Percentiles rank a stretch among this genome's conserved stretches.
Conservation (phyloP, 306 rosid genomes). For the Citrullus amarus region DNA sequence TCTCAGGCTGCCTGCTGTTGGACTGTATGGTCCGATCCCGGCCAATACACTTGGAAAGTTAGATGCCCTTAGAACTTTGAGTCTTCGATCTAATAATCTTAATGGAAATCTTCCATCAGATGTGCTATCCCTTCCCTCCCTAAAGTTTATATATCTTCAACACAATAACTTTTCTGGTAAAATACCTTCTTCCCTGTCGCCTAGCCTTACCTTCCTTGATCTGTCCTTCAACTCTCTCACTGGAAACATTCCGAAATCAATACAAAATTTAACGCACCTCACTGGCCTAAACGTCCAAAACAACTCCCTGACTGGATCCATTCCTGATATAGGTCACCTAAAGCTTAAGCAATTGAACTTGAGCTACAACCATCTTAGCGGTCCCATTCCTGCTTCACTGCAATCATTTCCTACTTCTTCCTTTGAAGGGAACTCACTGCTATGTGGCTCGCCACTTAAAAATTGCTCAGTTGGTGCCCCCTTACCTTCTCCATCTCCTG, state of each 20-base stretch:
- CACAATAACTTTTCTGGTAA: slow-evolving; percentile 53
- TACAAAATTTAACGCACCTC: slow-evolving; percentile 42
- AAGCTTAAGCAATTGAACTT: slow-evolving; percentile 46
- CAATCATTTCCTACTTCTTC: slow-evolving; percentile 45
- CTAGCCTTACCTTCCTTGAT: slow-evolving; percentile 45
- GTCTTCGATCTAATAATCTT: slow-evolving; percentile 69
- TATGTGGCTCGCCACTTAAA: slow-evolving; percentile 66
- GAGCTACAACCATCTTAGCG: slow-evolving; percentile 64
- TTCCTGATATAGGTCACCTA: slow-evolving; percentile 47
- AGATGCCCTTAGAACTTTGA: slow-evolving; percentile 42
- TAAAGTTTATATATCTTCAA: slow-evolving; percentile 47
- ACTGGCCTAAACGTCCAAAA: slow-evolving; percentile 43
- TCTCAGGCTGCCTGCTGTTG: slow-evolving; percentile 60
- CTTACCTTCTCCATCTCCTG: slow-evolving; percentile 23
- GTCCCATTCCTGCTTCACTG: slow-evolving; percentile 55
- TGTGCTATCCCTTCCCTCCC: slow-evolving; percentile 53
- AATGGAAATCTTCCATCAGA: slow-evolving; percentile 56
- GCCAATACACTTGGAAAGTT: slow-evolving; percentile 56
- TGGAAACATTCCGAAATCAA: slow-evolving; percentile 40
- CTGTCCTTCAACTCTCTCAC: slow-evolving; percentile 63
- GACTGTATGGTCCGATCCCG: slow-evolving; percentile 54
- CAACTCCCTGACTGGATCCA: slow-evolving; percentile 54
- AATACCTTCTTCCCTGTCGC: slow-evolving; percentile 41
- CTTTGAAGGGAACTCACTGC: slow-evolving; percentile 46
- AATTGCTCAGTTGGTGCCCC: slow-evolving; percentile 34